Evolutionary conservation across 108 stramenopile genomes (phyloP).

Genomic region (Aurantiochytrium sp.): DNA sequence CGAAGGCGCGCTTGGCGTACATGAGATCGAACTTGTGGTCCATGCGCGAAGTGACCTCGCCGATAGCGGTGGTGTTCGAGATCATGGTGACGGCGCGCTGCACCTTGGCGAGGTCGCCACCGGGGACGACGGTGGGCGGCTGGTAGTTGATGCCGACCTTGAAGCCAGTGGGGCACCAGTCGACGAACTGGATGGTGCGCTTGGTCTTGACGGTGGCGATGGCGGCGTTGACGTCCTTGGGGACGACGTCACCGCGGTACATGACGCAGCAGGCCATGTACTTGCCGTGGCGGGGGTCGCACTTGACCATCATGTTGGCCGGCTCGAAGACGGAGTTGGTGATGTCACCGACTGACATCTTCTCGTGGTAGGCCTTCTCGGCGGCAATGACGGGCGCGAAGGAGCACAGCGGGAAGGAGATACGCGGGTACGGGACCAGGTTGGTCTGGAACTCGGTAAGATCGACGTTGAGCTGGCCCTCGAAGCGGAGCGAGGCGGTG

Average conservation of each 20-base stretch:
- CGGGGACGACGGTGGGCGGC: conserved; percentile 61
- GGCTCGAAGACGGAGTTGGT: conserved; percentile 91
- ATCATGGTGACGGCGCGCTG: conserved; percentile 99
- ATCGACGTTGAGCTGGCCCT: conserved; percentile 89
- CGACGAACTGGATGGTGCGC: conserved; percentile 90
- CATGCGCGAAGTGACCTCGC: conserved; percentile 91
- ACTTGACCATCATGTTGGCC: conserved; percentile 86
- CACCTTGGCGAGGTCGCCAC: conserved; percentile 85
- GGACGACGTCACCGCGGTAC: conserved; percentile 90
- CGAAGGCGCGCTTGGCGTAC: conserved; percentile 99
- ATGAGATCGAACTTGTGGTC: conserved; percentile 99
- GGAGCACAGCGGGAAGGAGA: conserved; percentile 89
- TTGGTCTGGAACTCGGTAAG: conserved; percentile 93
- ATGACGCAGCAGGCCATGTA: conserved; percentile 67
- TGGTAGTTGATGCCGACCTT: conserved; percentile 53
- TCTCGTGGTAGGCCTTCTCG: conserved; percentile 86
- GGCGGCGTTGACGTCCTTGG: conserved; percentile 87
- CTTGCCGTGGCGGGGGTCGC: conserved; percentile 76
- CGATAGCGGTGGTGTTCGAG: conserved; percentile 99
- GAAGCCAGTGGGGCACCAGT: conserved; percentile 87
- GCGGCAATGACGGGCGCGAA: conserved; percentile 86
- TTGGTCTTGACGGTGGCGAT: conserved; percentile 90
- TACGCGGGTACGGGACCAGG: conserved; percentile 90
- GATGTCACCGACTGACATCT: conserved; percentile 83
- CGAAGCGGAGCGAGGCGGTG: conserved; percentile 89